phyloP scores from a whole-genome alignment of 495 filamentous ascomycete genomes.

The Apodospora peruviana region DNA sequence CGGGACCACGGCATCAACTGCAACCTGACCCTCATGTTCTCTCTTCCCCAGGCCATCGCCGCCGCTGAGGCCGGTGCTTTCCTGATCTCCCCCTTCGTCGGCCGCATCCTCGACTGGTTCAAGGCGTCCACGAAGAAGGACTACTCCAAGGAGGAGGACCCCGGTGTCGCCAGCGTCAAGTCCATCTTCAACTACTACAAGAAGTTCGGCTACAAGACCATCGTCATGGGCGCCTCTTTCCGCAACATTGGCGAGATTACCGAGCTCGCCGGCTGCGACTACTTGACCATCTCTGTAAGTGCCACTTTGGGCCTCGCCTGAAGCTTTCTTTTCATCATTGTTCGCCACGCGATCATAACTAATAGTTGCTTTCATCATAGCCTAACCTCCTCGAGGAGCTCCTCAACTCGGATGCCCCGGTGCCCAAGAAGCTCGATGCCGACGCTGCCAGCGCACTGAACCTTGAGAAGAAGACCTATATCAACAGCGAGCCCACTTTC shows the following conservation, averaged over 20 bases:
- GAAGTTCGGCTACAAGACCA: constrained; percentile 97
- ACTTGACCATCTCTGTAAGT: constrained; percentile 92
- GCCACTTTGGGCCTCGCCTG: neutral
- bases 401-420: constrained; percentile 66
- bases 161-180: constrained; percentile 94
- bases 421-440: constrained; percentile 91
- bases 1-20: constrained; percentile 89
- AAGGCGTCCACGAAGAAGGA: constrained; percentile 94
- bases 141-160: constrained; percentile 83
- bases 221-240: constrained; percentile 99
- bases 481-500: constrained; percentile 84
- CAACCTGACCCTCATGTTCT: constrained; percentile 99
- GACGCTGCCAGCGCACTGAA: constrained; percentile 57
- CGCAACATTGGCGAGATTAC: constrained; percentile 92
- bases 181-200: constrained; percentile 99
- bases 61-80: constrained; percentile 94
- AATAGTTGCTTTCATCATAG: constrained; percentile 32
- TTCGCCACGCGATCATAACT: too few relatives aligned
- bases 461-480: constrained; percentile 84
- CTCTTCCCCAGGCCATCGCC: constrained; percentile 87
- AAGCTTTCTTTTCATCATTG: neutral
- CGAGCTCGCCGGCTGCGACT: constrained; percentile 96
- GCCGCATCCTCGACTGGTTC: constrained; percentile 99
- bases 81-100: constrained; percentile 99
- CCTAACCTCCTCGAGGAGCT: constrained; percentile 93